phyloP scores from a whole-genome alignment of 2,329 filamentous ascomycete genomes.

The Escovopsis sp. region DNA sequence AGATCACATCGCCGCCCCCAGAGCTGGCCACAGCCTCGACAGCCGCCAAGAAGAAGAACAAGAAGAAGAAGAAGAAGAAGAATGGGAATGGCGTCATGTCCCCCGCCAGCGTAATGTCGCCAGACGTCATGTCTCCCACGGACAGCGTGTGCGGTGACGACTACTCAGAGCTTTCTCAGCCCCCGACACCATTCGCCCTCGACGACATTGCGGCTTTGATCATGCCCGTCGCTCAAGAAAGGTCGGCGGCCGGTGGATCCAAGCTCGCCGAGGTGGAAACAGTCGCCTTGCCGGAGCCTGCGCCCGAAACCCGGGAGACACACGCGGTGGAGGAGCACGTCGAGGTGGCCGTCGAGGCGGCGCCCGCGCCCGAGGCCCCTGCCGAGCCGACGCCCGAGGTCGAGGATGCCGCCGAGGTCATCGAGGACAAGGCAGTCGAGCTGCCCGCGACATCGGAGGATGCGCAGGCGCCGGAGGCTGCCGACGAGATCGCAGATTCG shows the following conservation, averaged over 20 bases:
- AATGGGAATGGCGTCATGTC: background rate
- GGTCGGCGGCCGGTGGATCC: background rate
- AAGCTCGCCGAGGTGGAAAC: constrained; percentile 3
- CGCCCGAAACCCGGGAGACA: constrained; percentile 1
- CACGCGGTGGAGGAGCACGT: too few relatives aligned
- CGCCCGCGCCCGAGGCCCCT: too few relatives aligned
- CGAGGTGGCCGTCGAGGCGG: too few relatives aligned
- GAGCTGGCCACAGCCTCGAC: constrained; percentile 2
- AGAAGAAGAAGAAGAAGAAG: constrained; percentile 7
- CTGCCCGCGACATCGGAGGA: too few relatives aligned
- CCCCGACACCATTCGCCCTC: constrained; percentile 3
- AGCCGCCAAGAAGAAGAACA: constrained; percentile 5
- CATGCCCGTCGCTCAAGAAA: constrained; percentile 1
- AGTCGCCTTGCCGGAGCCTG: constrained; percentile 1
- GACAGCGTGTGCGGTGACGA: constrained; percentile 3
- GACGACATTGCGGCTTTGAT: constrained; percentile 2
- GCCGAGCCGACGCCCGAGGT: too few relatives aligned
- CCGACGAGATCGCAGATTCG: too few relatives aligned
- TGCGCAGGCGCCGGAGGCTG: too few relatives aligned
- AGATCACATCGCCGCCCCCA: constrained; percentile 3
- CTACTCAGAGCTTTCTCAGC: constrained; percentile 4
- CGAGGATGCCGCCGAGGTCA: too few relatives aligned
- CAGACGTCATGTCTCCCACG: background rate
- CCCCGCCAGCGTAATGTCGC: too few relatives aligned
- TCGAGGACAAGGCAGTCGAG: too few relatives aligned